Evolutionary conservation across 2,329 filamentous ascomycete genomes (phyloP).

Genomic region (Aureobasidium sp.): DNA sequence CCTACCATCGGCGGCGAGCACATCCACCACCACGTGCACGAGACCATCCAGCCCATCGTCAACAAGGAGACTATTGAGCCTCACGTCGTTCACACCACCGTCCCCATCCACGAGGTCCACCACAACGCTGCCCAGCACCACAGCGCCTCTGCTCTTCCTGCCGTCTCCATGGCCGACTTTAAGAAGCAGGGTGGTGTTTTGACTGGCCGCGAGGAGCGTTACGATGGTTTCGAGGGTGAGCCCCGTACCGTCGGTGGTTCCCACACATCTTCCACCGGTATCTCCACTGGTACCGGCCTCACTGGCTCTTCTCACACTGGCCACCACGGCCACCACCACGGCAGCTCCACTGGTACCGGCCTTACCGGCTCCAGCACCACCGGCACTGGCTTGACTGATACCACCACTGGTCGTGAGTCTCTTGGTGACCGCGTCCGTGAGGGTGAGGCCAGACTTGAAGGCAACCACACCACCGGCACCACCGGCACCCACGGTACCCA

Average conservation of each 20-base stretch:
- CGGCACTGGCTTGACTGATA: slow-evolving; percentile 1
- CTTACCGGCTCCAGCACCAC: slow-evolving; percentile 10
- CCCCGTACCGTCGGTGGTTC: slow-evolving; percentile 43
- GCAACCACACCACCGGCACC: too few species aligned
- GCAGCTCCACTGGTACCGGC: too few species aligned
- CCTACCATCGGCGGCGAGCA: slow-evolving; percentile 54
- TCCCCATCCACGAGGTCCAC: slow-evolving; percentile 66
- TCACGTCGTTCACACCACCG: slow-evolving; percentile 61
- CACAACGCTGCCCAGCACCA: slow-evolving; percentile 62
- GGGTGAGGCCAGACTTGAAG: slow-evolving; percentile 1
- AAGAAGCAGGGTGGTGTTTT: slow-evolving; percentile 49
- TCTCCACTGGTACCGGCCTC: slow-evolving; percentile 14
- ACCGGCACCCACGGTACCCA: background rate
- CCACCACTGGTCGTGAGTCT: slow-evolving; percentile 10
- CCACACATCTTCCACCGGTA: slow-evolving; percentile 17
- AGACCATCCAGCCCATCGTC: slow-evolving; percentile 64
- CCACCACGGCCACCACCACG: background rate
- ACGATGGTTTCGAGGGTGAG: slow-evolving; percentile 56
- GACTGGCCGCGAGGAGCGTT: slow-evolving; percentile 47
- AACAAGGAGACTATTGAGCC: slow-evolving; percentile 62
- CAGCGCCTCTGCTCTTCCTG: slow-evolving; percentile 55
- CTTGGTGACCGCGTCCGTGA: slow-evolving; percentile 7
- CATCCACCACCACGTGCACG: slow-evolving; percentile 59
- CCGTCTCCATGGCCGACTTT: slow-evolving; percentile 60
- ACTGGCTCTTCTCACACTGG: slow-evolving; percentile 1